Base-by-base conservation (phyloP, 345 rosid species). In the Luvunga scandens region DNA sequence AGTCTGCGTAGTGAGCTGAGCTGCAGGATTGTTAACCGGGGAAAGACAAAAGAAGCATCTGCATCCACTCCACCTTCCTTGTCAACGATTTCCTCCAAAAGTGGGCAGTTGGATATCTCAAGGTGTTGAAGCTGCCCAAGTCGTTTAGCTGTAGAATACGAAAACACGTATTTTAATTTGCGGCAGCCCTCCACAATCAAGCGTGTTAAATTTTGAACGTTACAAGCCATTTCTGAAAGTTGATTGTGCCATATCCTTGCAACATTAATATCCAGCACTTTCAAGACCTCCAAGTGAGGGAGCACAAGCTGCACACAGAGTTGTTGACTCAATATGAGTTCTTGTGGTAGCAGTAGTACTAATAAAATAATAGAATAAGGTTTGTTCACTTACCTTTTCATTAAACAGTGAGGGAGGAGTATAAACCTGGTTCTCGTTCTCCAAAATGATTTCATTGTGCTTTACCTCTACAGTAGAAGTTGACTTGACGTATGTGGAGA, bases 201-300 rank as follows among this genome's bases (percentile, higher is more conserved):
- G 25, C 70, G 70, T 19, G 70, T 66, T 36, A 66, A 36, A 34
- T 66, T 66, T 33, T 66, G 70, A 34, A 36, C 9, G 14, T 0
- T 33, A 66, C 48, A 66, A 6, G 68, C 0, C 1, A 16, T 8
- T 72, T 12, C 30, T 53, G 57, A 14, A 9, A 72, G 66, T 16
- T 73, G 73, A 28, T n/a, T 27, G 24, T 68, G 75, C 78, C 78
- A 81, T 7, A 50, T 22, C 13, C 4, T 77, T 53, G 55, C 22
- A 39, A 76, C 12, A n/a, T 55, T 50, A 34, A 34, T 33, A 21
- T 21, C 50, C 73, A 0, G 0, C 3, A 81, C 19, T 13, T 13
- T 7, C 71, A 81, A 2, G 9, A 45, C 33, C 69, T 68, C 66
- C 76, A 78, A 63, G 63, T 71, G 66, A 9, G 84, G 81, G 48